Percentiles rank a stretch among this genome's conserved stretches.
These are phyloP conservation scores for Rhizopogon salebrosus DNA, from an alignment of 768 basidiomycete genomes.

Conservation along the genomic window DNA sequence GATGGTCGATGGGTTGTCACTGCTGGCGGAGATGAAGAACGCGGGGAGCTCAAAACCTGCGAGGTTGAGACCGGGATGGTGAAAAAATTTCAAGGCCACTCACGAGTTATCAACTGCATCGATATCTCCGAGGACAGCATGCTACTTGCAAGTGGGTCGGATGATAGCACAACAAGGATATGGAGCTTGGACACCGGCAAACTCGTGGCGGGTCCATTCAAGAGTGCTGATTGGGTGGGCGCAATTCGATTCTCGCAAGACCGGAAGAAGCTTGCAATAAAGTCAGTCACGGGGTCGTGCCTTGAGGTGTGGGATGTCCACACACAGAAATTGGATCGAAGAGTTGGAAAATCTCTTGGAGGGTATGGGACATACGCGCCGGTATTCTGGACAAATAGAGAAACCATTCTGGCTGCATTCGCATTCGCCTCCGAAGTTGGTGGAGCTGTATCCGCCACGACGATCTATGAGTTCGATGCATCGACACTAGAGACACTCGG, in stretches of 20 bases:
- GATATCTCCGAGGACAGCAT: neutral
- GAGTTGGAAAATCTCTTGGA: neutral
- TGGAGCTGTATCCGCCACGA: too few relatives aligned
- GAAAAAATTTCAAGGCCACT: neutral
- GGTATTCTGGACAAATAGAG: neutral
- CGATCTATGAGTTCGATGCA: neutral
- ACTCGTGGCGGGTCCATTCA: neutral
- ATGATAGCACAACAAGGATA: neutral
- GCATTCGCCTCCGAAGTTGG: too few relatives aligned
- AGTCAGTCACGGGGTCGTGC: neutral
- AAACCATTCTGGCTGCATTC: neutral
- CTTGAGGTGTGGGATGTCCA: neutral
- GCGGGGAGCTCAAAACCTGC: neutral
- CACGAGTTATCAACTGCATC: too few relatives aligned
- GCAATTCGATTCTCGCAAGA: neutral
- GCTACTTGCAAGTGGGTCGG: neutral
- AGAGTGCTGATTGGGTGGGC: neutral
- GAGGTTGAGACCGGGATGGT: neutral
- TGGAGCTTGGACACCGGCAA: neutral
- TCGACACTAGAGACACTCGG: neutral
- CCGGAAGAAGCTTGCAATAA: neutral
- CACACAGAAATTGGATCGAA: neutral
- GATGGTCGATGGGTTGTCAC: neutral
- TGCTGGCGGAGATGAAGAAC: neutral
- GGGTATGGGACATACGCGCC: neutral